These are phyloP conservation scores for Saccharomycopsis microspora DNA, from an alignment of 805 yeast genomes.

Conservation along the genomic window DNA sequence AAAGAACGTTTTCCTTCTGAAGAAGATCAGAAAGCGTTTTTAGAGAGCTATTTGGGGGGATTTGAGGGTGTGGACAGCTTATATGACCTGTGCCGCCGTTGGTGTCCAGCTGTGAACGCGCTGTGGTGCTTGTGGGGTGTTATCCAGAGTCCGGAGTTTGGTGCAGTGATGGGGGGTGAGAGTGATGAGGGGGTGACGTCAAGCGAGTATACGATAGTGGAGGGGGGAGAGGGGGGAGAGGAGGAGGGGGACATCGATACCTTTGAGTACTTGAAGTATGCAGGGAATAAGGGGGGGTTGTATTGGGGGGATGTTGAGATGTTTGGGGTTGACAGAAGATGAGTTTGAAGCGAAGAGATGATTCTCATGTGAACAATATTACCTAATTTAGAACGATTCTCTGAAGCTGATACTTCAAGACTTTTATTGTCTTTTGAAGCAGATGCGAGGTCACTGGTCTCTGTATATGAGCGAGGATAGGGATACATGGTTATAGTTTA, in stretches of 20 bases:
- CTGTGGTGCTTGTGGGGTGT: slow-evolving; percentile 92
- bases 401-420: too few species aligned
- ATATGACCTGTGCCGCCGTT: slow-evolving; percentile 53
- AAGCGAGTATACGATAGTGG: slow-evolving; percentile 17
- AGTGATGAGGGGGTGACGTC: slow-evolving; percentile 19
- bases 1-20: slow-evolving; percentile 50
- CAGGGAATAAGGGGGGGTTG: slow-evolving; percentile 62
- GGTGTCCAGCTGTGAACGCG: slow-evolving; percentile 74
- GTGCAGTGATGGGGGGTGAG: background rate
- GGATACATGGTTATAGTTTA: too few species aligned
- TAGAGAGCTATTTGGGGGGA: slow-evolving; percentile 54
- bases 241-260: slow-evolving; percentile 39
- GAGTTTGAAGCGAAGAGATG: too few species aligned
- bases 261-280: slow-evolving; percentile 69
- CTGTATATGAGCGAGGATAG: too few species aligned
- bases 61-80: slow-evolving; percentile 28
- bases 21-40: slow-evolving; percentile 57
- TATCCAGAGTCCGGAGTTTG: slow-evolving; percentile 50
- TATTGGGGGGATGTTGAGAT: slow-evolving; percentile 65
- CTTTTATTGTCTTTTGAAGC: too few species aligned
- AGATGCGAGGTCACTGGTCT: too few species aligned
- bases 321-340: slow-evolving; percentile 32
- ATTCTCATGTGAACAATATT: too few species aligned
- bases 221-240: slow-evolving; percentile 15
- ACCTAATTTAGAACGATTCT: too few species aligned